Evolutionary conservation across 768 basidiomycete genomes (phyloP), one percentile per base, ranked within the genome.

Genomic region (Rubroboletus satanas): DNA sequence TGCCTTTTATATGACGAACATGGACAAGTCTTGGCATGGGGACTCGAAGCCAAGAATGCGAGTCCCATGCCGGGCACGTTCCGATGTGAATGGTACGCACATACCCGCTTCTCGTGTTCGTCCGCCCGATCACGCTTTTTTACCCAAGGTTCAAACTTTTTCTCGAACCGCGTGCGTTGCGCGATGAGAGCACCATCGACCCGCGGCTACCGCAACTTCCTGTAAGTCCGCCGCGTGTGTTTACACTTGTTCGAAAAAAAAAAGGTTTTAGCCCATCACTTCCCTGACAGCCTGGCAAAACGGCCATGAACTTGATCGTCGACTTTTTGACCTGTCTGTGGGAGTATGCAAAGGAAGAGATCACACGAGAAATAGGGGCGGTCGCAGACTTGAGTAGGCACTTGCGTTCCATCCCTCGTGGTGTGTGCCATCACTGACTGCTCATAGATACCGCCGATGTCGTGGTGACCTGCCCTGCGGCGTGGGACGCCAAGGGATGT

Each of bases 401-500:
- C 49, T 49, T 32, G n/a, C 37, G 50, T 54, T 17, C 11, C 14
- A 49, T 50, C 33, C 35, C 55, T 53, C 23, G 18, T 33, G n/a
- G 8, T 28, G 38, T 10, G n/a, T 10, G 5, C 21, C 14, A 1
- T 52, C 31, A 53, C 57, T 52, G 41, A 58, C 26, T 45, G 51
- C 14, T 37, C 36, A 49, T 62, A 93, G 92, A 90, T 67, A 77
- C 85, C 38, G 91, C 90, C 52, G 88, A 91, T 62, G 88, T 93
- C 6, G 87, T 88, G 79, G 73, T 94, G 52, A 93, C 89, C 3
- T 91, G 93, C 5, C 92, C 92, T 51, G 92, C 92, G 14, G 92
- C 91, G 18, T 94, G 91, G 92, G 91, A 94, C 66, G 90, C 87
- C 1, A 84, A 78, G 58, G 91, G 90, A 0, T 91, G 88, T 63